Base-by-base conservation (phyloP, 2,329 filamentous ascomycete species). In the Botrytis sinoallii region DNA sequence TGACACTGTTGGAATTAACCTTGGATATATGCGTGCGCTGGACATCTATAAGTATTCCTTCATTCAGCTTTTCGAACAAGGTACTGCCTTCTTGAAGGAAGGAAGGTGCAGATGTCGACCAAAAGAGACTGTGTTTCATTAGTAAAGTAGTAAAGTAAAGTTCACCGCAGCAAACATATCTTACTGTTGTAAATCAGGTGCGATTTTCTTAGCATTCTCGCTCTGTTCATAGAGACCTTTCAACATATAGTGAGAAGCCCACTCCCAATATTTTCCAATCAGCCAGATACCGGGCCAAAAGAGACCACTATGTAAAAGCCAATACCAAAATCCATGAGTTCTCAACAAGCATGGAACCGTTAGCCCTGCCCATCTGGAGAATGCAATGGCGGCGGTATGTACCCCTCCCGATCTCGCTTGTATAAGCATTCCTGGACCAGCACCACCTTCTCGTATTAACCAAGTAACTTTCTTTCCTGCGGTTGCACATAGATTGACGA, bases 381-480 rank as follows among this genome's bases (percentile, higher is more conserved):
- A 72, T 35, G 70, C 70, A 59, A 73, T 70, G 25, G 71, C 71
- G 6, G 63, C 73, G 61, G 70, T 68, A 59, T 74, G 73, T 10
- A 71, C 38, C 2, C 70, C 70, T 8, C 72, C 64, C 9, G 67
- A 66, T 40, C 55, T 75, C 25, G 48, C 55, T 14, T 75, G 59
- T 63, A 75, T 67, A 4, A 75, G 59, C 38, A 75, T 46, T 22
- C 71, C 73, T 0, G 73, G 75, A 18, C 76, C 74, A 71, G 64
- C 60, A 25, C 75, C 75, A 55, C 69, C 72, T 60, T 75, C 60
- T 16, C 75, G n/a, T 44, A 77, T 76, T 12, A 77, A 35, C 76
- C 76, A 77, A 40, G 73, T 46, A 22, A 74, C 75, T n/a, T 75
- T 73, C 63, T 77, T 77, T 35, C 75, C 74, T 16, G 72, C 71